Evolutionary conservation across 306 rosid genomes (phyloP).

Genomic region (Vigna mungo): DNA sequence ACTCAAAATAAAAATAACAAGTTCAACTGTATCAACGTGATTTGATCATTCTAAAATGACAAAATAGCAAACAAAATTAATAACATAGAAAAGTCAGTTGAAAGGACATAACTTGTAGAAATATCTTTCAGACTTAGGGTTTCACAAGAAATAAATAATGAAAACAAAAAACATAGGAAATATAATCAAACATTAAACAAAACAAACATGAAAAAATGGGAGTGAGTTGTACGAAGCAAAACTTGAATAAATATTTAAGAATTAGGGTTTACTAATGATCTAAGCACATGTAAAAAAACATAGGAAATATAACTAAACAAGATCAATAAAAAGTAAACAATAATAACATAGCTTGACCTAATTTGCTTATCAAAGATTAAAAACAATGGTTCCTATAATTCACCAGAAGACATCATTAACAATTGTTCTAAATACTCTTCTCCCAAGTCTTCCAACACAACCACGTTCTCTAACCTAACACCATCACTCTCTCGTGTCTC

Average conservation of each 20-base stretch:
- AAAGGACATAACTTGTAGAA: too few relatives aligned
- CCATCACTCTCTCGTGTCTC: not conserved
- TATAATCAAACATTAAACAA: too few relatives aligned
- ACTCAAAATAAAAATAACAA: not conserved
- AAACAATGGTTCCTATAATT: not conserved
- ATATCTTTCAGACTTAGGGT: too few relatives aligned
- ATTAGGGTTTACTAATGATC: not conserved
- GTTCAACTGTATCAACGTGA: not conserved
- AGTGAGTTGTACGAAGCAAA: not conserved
- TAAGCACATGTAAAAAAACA: not conserved
- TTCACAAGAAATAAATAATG: too few relatives aligned
- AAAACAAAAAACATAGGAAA: too few relatives aligned
- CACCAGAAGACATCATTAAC: conserved; percentile 58
- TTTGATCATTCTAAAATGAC: not conserved
- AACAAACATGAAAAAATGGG: too few relatives aligned
- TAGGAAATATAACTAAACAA: not conserved
- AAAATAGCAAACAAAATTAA: not conserved
- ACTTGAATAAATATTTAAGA: not conserved
- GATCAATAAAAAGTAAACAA: not conserved
- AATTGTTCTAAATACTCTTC: conserved; percentile 88
- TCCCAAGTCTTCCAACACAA: conserved; percentile 91
- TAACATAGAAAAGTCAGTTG: too few relatives aligned
- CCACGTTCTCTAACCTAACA: conserved; percentile 58
- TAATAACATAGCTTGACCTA: not conserved
- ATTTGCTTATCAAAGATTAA: not conserved